Base-by-base conservation (phyloP, 345 rosid genomes). In the Litchi chinensis region DNA sequence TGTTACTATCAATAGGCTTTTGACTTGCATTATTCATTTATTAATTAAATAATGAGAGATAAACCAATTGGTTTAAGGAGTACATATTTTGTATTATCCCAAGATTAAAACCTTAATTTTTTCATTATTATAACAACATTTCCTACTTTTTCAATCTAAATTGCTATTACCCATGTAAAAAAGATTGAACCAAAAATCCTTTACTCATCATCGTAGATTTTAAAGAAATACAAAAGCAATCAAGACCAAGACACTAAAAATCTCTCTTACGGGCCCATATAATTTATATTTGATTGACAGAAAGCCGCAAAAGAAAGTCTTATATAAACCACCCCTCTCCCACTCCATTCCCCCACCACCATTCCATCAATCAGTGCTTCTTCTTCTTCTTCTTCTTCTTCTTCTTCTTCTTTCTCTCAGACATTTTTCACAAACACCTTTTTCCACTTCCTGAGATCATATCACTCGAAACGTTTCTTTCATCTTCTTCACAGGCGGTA, bases 221-320 rank as follows among this genome's bases (percentile, higher is more conserved):
- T 19, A 1, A 26, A 32, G 43, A 62, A 44, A 28, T 10, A 22
- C 5, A 8, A 41, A 52, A 50, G 6, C 71, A 8, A 65, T 21
- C 32, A 21, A 28, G 70, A 52, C 48, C 7, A 22, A 28, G 46
- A 71, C 41, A 66, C 63, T 22, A 71, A 70, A 75, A 8, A 56
- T 66, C 9, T 41, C 66, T 26, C 21, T 8, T 24, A 82, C 67
- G 85, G 90, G 82, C 43, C 75, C 87, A 16, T 8, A 3, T 24
- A 13, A 1, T 68, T 70, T 21, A 2, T 5, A 32, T 65, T 9
- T 43, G 77, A 70, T 73, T 10, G 77, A 24, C 3, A 56, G 74
- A 82, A 82, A 77, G 87, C 89, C 84, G 84, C 83, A 88, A 86
- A 73, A 39, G 41, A 50, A 24, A 15, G 65, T 60, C 74, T 28